Percentiles rank a stretch among this genome's conserved stretches.
Conservation (phyloP, 176 grass and related monocot species). For the Calamus simplicifolius region DNA sequence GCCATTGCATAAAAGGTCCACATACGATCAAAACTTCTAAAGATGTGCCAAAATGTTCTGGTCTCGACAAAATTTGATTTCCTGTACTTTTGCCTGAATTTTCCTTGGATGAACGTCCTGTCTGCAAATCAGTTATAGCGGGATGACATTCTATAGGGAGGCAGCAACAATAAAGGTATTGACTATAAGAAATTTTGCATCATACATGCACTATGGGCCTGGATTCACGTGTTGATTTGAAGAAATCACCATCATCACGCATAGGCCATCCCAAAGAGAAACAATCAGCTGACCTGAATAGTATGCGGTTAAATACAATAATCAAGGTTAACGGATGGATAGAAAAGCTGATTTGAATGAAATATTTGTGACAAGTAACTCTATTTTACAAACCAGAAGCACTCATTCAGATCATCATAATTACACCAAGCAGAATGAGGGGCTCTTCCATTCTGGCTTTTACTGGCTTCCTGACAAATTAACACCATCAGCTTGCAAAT, state of each 20-base stretch:
- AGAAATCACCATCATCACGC: slow-evolving; percentile 91
- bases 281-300: slow-evolving; percentile 76
- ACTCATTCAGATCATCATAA: slow-evolving; percentile 96
- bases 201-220: slow-evolving; percentile 41
- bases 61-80: slow-evolving; percentile 92
- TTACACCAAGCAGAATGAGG: slow-evolving; percentile 93
- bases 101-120: slow-evolving; percentile 33
- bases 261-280: slow-evolving; percentile 95
- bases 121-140: slow-evolving; percentile 39
- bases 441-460: slow-evolving; percentile 86
- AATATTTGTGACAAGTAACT: too few relatives aligned
- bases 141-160: slow-evolving; percentile 5
- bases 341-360: too few relatives aligned
- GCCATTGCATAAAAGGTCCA: slow-evolving; percentile 95
- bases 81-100: slow-evolving; percentile 63
- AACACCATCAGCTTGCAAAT: slow-evolving; percentile 18
- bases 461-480: slow-evolving; percentile 71
- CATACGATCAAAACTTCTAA: slow-evolving; percentile 93
- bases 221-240: slow-evolving; percentile 65
- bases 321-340: too few relatives aligned
- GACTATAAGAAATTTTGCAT: slow-evolving; percentile 4
- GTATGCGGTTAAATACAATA: slow-evolving; percentile 3
- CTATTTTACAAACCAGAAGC: slow-evolving; percentile 59
- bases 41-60: slow-evolving; percentile 94
- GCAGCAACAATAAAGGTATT: slow-evolving; percentile 24